Conservation (phyloP, 768 basidiomycete genomes). For the Boletus rex-veris region DNA sequence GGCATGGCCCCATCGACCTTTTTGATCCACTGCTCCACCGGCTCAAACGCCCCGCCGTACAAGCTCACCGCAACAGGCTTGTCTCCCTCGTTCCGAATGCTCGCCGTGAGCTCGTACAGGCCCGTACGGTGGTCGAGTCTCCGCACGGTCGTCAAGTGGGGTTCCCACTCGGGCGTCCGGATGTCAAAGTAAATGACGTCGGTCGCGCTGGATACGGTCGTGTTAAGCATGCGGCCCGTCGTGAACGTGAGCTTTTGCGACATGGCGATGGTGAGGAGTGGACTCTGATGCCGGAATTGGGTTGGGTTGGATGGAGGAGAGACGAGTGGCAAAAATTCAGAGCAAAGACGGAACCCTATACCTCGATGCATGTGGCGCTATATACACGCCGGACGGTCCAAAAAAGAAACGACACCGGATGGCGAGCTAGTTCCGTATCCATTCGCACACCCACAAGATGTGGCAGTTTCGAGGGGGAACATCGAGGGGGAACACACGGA, state of each 20-base stretch:
- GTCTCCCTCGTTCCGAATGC: conserved; percentile 30
- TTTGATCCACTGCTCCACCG: conserved; percentile 32
- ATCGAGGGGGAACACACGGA: too few species aligned
- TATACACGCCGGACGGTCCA: too few species aligned
- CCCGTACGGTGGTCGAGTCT: conserved; percentile 31
- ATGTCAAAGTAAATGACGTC: conserved; percentile 41
- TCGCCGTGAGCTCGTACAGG: conserved; percentile 31
- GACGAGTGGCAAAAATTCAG: too few species aligned
- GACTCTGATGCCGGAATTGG: too few species aligned
- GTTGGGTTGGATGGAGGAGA: too few species aligned
- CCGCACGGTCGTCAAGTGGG: conserved; percentile 32
- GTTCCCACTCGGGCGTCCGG: conserved; percentile 38
- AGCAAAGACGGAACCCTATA: too few species aligned
- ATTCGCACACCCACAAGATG: too few species aligned
- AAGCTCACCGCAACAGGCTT: conserved; percentile 31
- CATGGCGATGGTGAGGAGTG: conserved; percentile 1
- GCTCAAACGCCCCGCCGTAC: conserved; percentile 24
- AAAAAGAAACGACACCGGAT: too few species aligned
- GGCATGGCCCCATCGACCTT: conserved; percentile 14
- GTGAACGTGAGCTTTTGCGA: conserved; percentile 36
- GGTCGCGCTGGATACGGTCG: conserved; percentile 35
- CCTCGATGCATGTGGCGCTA: too few species aligned
- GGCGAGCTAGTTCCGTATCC: too few species aligned
- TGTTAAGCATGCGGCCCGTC: conserved; percentile 36
- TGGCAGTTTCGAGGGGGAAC: too few species aligned